phyloP scores from a whole-genome alignment of 2,329 filamentous ascomycete genomes.

The Scedosporium apiospermum region DNA sequence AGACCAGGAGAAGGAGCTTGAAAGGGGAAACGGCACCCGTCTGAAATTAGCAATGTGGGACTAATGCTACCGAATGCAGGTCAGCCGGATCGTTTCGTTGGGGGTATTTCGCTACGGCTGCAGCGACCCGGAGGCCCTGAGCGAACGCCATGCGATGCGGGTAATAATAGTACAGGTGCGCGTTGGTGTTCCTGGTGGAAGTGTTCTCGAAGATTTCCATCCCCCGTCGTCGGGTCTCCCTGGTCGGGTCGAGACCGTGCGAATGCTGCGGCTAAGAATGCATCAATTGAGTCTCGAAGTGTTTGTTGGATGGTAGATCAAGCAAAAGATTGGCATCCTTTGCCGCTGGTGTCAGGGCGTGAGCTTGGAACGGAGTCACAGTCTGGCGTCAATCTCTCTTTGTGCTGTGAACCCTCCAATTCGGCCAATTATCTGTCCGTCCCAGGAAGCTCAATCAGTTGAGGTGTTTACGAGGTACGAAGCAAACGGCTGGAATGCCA shows the following conservation, averaged over 20 bases:
- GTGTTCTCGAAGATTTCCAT: not conserved
- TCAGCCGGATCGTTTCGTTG: not conserved
- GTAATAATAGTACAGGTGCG: not conserved
- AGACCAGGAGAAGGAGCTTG: not conserved
- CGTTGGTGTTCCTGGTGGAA: not conserved
- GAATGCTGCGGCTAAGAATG: not conserved
- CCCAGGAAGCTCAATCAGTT: no score
- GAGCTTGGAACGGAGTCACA: not conserved
- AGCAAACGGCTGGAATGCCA: no score
- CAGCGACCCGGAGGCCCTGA: no score
- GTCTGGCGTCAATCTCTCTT: not conserved
- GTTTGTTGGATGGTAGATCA: conserved; percentile 1
- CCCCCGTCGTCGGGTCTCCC: not conserved
- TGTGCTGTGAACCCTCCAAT: not conserved
- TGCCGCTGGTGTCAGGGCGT: not conserved
- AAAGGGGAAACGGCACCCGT: not conserved
- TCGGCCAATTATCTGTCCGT: no score
- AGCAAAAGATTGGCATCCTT: not conserved
- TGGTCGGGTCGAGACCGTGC: not conserved
- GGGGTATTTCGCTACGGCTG: not conserved
- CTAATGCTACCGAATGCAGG: not conserved
- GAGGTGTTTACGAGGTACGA: no score
- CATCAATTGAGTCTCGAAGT: conserved; percentile 2
- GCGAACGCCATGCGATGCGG: not conserved
- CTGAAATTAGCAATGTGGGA: not conserved